These are phyloP conservation scores for Phaffia tasmanica DNA, from an alignment of 768 basidiomycete species.

Conservation along the genomic window DNA sequence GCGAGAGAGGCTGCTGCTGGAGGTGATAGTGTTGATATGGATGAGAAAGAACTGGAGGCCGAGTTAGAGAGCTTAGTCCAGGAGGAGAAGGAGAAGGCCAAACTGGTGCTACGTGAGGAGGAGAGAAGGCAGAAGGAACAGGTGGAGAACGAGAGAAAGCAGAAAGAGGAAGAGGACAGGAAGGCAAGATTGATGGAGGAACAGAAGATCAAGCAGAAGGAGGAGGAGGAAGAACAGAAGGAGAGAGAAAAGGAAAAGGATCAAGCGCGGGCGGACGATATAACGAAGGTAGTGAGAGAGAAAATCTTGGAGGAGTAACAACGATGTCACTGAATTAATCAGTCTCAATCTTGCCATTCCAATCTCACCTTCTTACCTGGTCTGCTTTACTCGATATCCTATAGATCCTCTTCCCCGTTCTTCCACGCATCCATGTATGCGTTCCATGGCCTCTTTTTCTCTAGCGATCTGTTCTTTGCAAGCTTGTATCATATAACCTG, in stretches of 20 bases:
- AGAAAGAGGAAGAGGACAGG: slow-evolving; percentile 5
- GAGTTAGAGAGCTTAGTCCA: slow-evolving; percentile 37
- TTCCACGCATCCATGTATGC: no score
- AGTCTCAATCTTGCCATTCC: neutral
- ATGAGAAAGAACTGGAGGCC: slow-evolving; percentile 52
- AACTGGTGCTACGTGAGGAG: slow-evolving; percentile 13
- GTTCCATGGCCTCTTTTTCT: no score
- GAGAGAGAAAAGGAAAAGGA: slow-evolving; percentile 4
- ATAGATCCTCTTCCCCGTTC: neutral
- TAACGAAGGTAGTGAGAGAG: neutral
- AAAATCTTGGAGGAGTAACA: neutral
- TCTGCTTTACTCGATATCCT: slow-evolving; percentile 2
- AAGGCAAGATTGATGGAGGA: slow-evolving; percentile 17
- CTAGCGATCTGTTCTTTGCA: no score
- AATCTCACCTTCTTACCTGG: neutral
- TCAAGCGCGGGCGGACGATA: neutral
- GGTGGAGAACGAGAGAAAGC: slow-evolving; percentile 21
- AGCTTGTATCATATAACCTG: no score
- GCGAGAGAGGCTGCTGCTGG: slow-evolving; percentile 43
- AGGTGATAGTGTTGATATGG: slow-evolving; percentile 42
- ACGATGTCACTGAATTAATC: neutral
- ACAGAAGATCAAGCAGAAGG: slow-evolving; percentile 11
- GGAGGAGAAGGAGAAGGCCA: slow-evolving; percentile 34
- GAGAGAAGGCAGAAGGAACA: slow-evolving; percentile 23
- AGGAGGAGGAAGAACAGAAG: slow-evolving; percentile 16